Conservation (phyloP, 306 rosid species). For the Prunus kanzakura region DNA sequence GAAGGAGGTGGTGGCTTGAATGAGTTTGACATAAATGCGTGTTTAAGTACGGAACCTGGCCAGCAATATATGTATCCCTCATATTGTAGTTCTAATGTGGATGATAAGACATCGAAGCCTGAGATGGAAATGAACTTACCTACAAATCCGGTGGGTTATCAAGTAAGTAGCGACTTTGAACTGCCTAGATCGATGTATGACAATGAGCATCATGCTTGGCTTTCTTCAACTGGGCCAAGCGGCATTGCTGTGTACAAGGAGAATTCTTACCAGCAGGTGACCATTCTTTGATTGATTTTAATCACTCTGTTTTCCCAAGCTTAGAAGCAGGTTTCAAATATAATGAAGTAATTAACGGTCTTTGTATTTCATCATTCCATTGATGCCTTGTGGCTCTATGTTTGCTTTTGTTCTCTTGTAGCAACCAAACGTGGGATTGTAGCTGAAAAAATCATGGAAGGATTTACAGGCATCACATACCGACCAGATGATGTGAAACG, state of each 20-base stretch:
- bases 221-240: conserved; percentile 45
- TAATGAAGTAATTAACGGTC: background rate
- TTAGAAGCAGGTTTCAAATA: background rate
- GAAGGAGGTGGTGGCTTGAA: conserved; percentile 41
- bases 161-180: conserved; percentile 45
- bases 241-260: conserved; percentile 58
- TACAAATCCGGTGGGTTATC: conserved; percentile 43
- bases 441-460: conserved; percentile 14
- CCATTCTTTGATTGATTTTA: background rate
- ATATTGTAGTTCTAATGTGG: conserved; percentile 20
- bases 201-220: conserved; percentile 55
- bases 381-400: conserved; percentile 11
- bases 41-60: conserved; percentile 41
- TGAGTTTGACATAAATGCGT: conserved; percentile 45
- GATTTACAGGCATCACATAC: background rate
- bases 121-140: conserved; percentile 31
- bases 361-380: background rate
- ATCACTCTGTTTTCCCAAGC: background rate
- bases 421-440: conserved; percentile 39
- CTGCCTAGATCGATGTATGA: conserved; percentile 50
- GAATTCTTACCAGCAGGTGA: conserved; percentile 51
- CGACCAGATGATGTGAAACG: background rate
- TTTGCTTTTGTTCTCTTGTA: conserved; percentile 37
- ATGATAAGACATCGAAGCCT: conserved; percentile 34
- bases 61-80: conserved; percentile 46